Conservation (phyloP, 2,329 filamentous ascomycete species). For the Aspergillus alliaceus region DNA sequence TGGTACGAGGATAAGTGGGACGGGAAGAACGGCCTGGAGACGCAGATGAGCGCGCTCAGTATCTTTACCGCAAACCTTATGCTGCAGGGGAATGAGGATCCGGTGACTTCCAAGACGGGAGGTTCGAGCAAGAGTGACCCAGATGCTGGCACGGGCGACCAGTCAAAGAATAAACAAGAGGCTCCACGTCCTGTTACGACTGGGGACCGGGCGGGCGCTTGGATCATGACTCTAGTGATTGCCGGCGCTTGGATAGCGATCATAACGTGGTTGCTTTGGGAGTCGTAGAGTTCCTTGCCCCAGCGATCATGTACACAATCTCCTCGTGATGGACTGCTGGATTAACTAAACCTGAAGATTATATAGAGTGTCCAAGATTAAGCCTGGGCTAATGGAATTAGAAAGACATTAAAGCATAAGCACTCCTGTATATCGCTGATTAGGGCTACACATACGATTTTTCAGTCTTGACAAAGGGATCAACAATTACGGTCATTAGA, state of each 20-base stretch:
- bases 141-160: neutral
- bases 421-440: no score
- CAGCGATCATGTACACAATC: neutral
- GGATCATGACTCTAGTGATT: neutral
- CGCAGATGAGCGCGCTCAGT: conserved; percentile 31
- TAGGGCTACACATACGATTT: no score
- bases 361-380: no score
- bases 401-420: no score
- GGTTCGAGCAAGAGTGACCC: neutral
- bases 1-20: conserved; percentile 34
- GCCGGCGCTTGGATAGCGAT: neutral
- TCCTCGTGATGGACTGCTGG: neutral
- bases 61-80: conserved; percentile 10
- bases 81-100: neutral
- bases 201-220: neutral
- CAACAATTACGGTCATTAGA: no score
- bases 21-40: conserved; percentile 26
- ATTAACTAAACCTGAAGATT: neutral
- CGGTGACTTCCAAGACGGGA: neutral
- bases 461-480: no score
- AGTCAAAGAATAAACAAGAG: neutral
- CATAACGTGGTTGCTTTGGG: neutral
- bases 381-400: no score
- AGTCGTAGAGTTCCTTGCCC: neutral
- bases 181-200: neutral